Base-by-base conservation (phyloP, 73 alveolate species). In the Paramecium tetraurelia region DNA sequence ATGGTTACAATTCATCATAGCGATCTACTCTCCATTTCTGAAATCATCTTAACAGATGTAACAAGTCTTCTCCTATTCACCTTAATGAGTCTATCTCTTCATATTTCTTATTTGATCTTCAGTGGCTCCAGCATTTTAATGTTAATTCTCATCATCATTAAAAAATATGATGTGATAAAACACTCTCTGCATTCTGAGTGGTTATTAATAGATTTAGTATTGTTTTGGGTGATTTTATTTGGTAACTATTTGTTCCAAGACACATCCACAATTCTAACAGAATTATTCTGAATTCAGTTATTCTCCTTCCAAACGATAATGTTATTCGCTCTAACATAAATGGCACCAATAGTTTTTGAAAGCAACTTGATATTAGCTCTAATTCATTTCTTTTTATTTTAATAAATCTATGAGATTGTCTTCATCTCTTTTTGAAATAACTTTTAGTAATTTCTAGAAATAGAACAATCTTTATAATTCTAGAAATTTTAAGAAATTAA, bases 31-130 rank as follows among this genome's bases (percentile, higher is more conserved):
- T 44, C 97, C 97, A 27, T 90, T 77, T 16, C 21, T 40, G 59
- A 96, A 96, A 80, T 96, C 98, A 58, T 96, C 98, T 93, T 96
- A 77, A 68, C 98, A 96, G 14, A 96, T 96, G n/a, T 95, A 93
- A 24, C 98, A 96, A 69, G 97, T 92, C 5, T 95, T 92, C 85
- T 95, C 95, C 11, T 43, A 53, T 72, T 93, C 90, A 21, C 92
- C 95, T 48, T 70, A 58, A 12, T 95, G 92, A 44, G 75, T 85
- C 57, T 94, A 94, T 93, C 90, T 95, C 57, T 35, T 80, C 90
- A 80, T 31, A 14, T 27, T 41, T 48, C 46, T 31, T 41, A 80
- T 44, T 48, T 80, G 29, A 40, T 80, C 41, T 18, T 80, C 70
- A 18, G 76, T 41, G 21, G 90, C 90, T 80, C 90, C 90, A 14